Evolutionary conservation across 2,329 filamentous ascomycete genomes (phyloP), one percentile per base, ranked within the genome.

Genomic region (Claviceps quebecensis): DNA sequence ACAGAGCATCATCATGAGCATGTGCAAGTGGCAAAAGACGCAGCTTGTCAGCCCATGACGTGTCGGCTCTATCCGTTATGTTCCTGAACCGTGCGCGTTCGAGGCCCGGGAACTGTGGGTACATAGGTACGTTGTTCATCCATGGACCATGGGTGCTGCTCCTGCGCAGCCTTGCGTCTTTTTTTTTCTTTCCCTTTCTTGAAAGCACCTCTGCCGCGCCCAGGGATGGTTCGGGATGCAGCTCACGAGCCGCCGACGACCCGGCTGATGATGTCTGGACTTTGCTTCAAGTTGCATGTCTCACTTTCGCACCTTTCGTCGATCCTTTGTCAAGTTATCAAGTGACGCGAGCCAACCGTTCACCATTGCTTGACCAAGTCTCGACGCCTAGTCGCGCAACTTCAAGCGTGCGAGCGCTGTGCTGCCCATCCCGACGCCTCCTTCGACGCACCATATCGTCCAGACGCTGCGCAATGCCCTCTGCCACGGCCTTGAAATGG

Each of bases 401-500:
- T 34, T 34, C 8, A 34, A 34, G 4, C 29, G 9, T 9, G 29
- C 29, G 26, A 26, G 26, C 26, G 26, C 26, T 8, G 26, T 26
- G 2, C 26, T 26, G 26, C 26, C 26, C n/a, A 26, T 8, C 7
- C 26, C 26, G 26, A 37, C 29, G 17, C 38, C 34, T 17, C 16
- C 45, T n/a, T n/a, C n/a, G n/a, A n/a, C 45, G 36, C 23, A 39
- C n/a, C 44, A 8, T n/a, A 16, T 9, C 44, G 26, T 36, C 17
- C 40, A 8, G 26, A 41, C 40, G 40, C 26, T 50, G 50, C 45
- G 51, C 44, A 14, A 55, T 57, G 47, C 51, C 34, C 40, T 39
- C 41, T 53, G 34, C 13, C 14, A 38, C 51, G 23, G 46, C 39
- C 23, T 51, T 36, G 55, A 54, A 53, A 68, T 67, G 63, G 56